A percentile compares a stretch with the other conserved stretches of the same genome.
These are phyloP conservation scores for Cucumis cinereus DNA, from an alignment of 306 rosid genomes.

Conservation along the genomic window DNA sequence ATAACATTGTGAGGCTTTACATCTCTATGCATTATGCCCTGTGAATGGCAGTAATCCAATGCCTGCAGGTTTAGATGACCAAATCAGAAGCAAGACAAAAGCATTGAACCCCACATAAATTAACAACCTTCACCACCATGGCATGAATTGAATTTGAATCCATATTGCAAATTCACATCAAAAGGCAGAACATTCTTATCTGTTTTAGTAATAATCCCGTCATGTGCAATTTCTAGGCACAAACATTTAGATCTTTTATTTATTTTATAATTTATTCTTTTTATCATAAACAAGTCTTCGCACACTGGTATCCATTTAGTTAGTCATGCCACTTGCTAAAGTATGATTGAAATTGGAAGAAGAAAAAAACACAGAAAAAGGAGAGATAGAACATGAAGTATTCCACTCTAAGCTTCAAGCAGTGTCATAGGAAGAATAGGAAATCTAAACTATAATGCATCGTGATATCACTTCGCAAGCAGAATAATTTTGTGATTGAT, in stretches of 20 bases:
- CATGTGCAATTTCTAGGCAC: background rate
- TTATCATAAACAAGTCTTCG: background rate
- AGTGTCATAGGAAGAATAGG: background rate
- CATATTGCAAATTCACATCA: background rate
- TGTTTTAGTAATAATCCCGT: background rate
- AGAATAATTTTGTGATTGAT: background rate
- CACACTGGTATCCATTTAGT: background rate
- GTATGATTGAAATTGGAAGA: background rate
- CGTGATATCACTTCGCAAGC: background rate
- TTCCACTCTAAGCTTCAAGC: background rate
- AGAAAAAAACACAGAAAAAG: no score
- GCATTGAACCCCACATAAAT: background rate
- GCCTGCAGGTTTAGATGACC: constrained; percentile 19
- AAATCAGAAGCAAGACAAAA: background rate
- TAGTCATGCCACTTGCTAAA: background rate
- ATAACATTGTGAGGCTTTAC: constrained; percentile 42
- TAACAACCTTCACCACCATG: background rate
- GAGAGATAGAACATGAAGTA: background rate
- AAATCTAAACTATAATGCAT: background rate
- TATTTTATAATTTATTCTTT: background rate
- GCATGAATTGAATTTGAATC: background rate
- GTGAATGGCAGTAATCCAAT: constrained; percentile 32
- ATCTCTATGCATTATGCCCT: constrained; percentile 42
- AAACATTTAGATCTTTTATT: background rate
- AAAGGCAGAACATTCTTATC: background rate